Percentiles rank a stretch among this genome's conserved stretches.
Evolutionary conservation across 148 eudicot genomes (phyloP).

Genomic region (Tetragonia tetragonoides): DNA sequence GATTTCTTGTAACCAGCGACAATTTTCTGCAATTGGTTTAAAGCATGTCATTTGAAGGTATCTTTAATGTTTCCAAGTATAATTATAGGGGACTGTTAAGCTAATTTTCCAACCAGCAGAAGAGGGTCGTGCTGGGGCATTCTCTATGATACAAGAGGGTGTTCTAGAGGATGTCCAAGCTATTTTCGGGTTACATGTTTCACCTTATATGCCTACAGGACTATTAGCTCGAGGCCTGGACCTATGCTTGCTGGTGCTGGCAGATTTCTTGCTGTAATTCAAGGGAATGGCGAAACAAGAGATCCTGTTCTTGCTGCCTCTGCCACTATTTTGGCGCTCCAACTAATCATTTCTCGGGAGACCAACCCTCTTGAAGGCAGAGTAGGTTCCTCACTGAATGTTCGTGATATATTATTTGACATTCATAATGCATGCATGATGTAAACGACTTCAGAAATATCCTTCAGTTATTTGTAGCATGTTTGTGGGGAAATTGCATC

Average conservation of each 20-base stretch:
- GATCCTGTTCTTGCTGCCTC: slow-evolving; percentile 37
- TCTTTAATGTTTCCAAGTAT: neutral
- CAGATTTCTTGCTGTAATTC: slow-evolving; percentile 26
- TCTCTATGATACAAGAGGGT: slow-evolving; percentile 45
- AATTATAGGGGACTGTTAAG: slow-evolving; percentile 40
- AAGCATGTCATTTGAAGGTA: neutral
- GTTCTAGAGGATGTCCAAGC: slow-evolving; percentile 36
- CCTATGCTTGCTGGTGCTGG: slow-evolving; percentile 31
- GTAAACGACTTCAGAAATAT: neutral
- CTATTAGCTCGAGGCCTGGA: slow-evolving; percentile 32
- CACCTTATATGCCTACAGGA: slow-evolving; percentile 17
- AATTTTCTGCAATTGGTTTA: no score
- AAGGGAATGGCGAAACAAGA: slow-evolving; percentile 21
- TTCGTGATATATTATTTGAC: neutral
- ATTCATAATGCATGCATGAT: neutral
- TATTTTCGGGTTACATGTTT: slow-evolving; percentile 42
- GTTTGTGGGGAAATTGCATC: no score
- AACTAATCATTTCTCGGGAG: slow-evolving; percentile 39
- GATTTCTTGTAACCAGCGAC: neutral
- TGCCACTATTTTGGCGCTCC: slow-evolving; percentile 30
- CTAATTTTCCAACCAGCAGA: slow-evolving; percentile 48
- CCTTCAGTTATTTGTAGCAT: no score
- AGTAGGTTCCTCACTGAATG: slow-evolving; percentile 13
- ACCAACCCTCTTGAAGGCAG: slow-evolving; percentile 34
- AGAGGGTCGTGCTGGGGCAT: slow-evolving; percentile 46